Evolutionary conservation across 257 asterid genomes (phyloP), one percentile per base, ranked within the genome.

Genomic region (Agastache rugosa): DNA sequence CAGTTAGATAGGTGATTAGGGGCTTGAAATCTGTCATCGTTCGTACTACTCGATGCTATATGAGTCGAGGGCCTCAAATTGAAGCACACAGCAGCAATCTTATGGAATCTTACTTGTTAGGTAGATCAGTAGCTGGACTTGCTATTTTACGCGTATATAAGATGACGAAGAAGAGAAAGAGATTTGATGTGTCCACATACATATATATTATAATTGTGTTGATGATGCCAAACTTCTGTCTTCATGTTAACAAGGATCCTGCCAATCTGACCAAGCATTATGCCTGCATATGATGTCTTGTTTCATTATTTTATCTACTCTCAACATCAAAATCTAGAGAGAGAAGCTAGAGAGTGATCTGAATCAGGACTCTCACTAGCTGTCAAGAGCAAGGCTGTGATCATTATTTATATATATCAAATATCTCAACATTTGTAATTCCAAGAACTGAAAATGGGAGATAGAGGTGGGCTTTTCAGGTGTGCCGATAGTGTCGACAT

Each of bases 401-500:
- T 54, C 61, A 54, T 11, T 54, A 54, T 10, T 8, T 19, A 7
- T 20, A 20, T 8, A 20, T n/a, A 50, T 50, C 56, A 50, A 16
- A 50, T 39, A 10, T 23, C 25, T 56, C 10, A 25, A 77, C 42
- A 37, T 7, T 37, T 29, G 0, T 29, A 4, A 5, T 29, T 3
- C 11, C 10, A 37, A 9, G 11, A 42, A 27, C 29, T 19, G 19
- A 53, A 47, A 69, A 83, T 77, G 84, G 77, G 83, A 53, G 54
- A 22, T 0, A 58, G 23, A 29, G 63, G 67, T 17, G 79, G 76
- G 8, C 53, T 83, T 63, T 78, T 83, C 63, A 61, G 85, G 67
- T 76, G 77, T 50, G 85, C 87, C 3, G 85, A 83, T 72, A 35
- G 74, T 56, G 31, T 48, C 0, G 87, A 83, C 73, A 72, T 29